Evolutionary conservation across 768 basidiomycete species (phyloP).

Genomic region (Hypholoma fasciculare): DNA sequence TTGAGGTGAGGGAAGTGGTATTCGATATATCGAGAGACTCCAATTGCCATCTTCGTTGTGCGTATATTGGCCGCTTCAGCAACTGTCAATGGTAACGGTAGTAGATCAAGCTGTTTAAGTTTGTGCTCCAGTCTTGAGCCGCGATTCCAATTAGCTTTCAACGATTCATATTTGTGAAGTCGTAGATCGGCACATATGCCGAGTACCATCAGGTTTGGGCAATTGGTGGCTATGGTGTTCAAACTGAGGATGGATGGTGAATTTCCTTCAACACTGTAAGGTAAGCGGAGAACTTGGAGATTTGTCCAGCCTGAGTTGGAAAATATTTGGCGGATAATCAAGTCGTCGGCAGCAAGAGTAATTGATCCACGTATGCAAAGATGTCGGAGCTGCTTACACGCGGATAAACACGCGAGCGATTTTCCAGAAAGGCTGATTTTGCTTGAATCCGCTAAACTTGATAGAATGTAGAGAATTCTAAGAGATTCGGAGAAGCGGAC

Average conservation of each 20-base stretch:
- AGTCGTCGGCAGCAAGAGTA: slow-evolving; percentile 2
- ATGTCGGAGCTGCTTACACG: background rate
- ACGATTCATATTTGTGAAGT: background rate
- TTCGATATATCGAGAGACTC: slow-evolving; percentile 10
- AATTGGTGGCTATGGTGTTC: background rate
- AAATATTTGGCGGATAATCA: slow-evolving; percentile 6
- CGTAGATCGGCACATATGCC: slow-evolving; percentile 4
- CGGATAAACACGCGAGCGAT: background rate
- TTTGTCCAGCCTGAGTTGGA: slow-evolving; percentile 5
- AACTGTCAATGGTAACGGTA: background rate
- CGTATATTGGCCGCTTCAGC: background rate
- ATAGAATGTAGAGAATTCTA: background rate
- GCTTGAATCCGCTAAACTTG: too few relatives aligned
- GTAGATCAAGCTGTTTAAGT: slow-evolving; percentile 1
- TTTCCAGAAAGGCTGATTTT: background rate
- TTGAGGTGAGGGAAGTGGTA: slow-evolving; percentile 7
- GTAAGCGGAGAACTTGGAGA: slow-evolving; percentile 4
- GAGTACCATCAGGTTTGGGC: slow-evolving; percentile 3
- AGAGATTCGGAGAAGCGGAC: background rate
- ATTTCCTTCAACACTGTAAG: background rate
- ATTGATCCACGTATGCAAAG: slow-evolving; percentile 1
- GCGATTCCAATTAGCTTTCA: background rate
- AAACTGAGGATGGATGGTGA: slow-evolving; percentile 9
- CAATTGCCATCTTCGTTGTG: background rate
- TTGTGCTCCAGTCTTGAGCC: background rate